Percentiles rank a stretch among this genome's conserved stretches.
Conservation (phyloP, 495 filamentous ascomycete species). For the Usnea hakonensis region DNA sequence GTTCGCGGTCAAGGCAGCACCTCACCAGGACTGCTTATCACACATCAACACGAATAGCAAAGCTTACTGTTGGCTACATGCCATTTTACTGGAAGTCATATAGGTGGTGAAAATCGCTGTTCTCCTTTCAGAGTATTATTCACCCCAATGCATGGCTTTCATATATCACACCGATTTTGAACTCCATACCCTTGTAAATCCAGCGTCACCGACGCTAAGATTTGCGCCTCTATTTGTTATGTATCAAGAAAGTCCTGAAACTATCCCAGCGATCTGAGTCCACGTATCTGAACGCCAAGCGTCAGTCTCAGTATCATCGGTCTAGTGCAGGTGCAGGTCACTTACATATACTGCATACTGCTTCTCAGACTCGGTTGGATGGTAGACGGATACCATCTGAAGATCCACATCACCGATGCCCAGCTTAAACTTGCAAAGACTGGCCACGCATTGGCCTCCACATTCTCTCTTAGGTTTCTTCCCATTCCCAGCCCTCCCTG, state of each 20-base stretch:
- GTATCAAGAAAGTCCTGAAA: slow-evolving; percentile 66
- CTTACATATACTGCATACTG: slow-evolving; percentile 98
- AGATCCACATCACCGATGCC: slow-evolving; percentile 92
- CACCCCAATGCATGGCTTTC: not conserved
- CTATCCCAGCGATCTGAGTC: slow-evolving; percentile 80
- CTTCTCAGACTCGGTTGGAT: slow-evolving; percentile 83
- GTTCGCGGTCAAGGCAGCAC: not conserved
- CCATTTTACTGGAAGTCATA: not conserved
- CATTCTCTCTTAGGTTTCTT: slow-evolving; percentile 37
- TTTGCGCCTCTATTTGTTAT: slow-evolving; percentile 60
- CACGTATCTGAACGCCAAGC: slow-evolving; percentile 41
- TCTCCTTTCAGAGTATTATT: not conserved
- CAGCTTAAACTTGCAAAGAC: slow-evolving; percentile 83
- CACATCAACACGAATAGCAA: not conserved
- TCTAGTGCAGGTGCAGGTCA: too few relatives aligned
- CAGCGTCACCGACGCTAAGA: not conserved
- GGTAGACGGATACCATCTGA: slow-evolving; percentile 81
- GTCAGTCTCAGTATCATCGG: not conserved
- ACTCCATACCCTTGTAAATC: not conserved
- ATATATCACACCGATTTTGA: not conserved
- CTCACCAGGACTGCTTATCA: not conserved
- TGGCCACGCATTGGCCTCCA: slow-evolving; percentile 73
- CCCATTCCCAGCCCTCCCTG: slow-evolving; percentile 37
- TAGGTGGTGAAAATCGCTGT: not conserved
- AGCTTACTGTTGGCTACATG: not conserved